A percentile compares a stretch with the other conserved stretches of the same genome.
phyloP scores from a whole-genome alignment of 768 basidiomycete genomes.

The Candolleomyces eurysporus region DNA sequence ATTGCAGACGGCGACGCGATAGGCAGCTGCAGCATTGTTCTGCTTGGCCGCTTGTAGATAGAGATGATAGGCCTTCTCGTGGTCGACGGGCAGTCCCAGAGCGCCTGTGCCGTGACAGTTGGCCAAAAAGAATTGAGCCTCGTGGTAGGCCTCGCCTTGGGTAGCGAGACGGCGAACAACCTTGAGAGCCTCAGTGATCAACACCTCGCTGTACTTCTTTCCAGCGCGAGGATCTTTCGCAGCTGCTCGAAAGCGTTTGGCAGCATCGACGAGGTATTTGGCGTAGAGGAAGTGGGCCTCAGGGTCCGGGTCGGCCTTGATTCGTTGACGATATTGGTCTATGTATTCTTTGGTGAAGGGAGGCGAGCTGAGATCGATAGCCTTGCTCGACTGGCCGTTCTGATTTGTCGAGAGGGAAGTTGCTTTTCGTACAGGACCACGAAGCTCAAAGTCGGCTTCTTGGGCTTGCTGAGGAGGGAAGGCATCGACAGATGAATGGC shows the following conservation, averaged over 20 bases:
- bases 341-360: conserved; percentile 96
- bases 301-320: conserved; percentile 97
- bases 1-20: conserved; percentile 97
- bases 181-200: conserved; percentile 88
- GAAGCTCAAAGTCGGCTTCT: conserved; percentile 54
- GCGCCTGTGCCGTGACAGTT: conserved; percentile 96
- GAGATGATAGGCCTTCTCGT: conserved; percentile 95
- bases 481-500: conserved; percentile 20
- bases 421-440: conserved; percentile 55
- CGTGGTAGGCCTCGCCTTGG: conserved; percentile 87
- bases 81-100: conserved; percentile 94
- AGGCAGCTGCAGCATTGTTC: conserved; percentile 92
- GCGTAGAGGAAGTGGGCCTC: conserved; percentile 97
- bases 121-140: conserved; percentile 98
- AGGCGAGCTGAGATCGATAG: conserved; percentile 76
- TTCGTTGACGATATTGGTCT: conserved; percentile 94
- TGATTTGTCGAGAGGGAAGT: conserved; percentile 48
- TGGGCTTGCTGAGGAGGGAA: conserved; percentile 5
- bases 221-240: conserved; percentile 79
- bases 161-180: conserved; percentile 91
- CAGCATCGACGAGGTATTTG: conserved; percentile 99
- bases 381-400: conserved; percentile 57
- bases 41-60: conserved; percentile 97
- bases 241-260: conserved; percentile 79
- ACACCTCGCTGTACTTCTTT: conserved; percentile 85